Evolutionary conservation across 139 green algal genomes (phyloP).

Genomic region (Ettlia oleoabundans): DNA sequence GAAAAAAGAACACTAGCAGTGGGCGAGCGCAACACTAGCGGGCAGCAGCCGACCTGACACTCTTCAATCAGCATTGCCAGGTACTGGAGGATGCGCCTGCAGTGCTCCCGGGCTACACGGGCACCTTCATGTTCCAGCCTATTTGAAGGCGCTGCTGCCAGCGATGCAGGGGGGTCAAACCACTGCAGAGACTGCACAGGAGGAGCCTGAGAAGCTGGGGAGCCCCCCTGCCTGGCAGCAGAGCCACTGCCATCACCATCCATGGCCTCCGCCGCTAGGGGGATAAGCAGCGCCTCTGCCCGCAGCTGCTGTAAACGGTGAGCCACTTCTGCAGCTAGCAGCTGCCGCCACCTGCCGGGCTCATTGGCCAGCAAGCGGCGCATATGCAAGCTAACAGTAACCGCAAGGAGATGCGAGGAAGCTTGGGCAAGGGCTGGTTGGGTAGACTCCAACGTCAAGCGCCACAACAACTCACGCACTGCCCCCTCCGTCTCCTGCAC

Average conservation of each 20-base stretch:
- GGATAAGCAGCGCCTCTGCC: background rate
- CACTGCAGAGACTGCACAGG: background rate
- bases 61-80: constrained; percentile 41
- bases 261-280: background rate
- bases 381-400: background rate
- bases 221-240: no score
- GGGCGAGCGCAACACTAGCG: background rate
- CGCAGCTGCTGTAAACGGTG: constrained; percentile 1
- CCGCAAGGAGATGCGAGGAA: background rate
- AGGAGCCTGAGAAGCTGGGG: background rate
- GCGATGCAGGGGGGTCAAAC: background rate
- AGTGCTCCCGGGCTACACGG: background rate
- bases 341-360: background rate
- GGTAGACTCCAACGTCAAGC: background rate
- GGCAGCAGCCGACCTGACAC: constrained; percentile 9
- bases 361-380: background rate
- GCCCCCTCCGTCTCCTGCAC: background rate
- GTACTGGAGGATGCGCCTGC: constrained; percentile 38
- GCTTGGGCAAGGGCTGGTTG: background rate
- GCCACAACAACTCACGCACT: constrained; percentile 1
- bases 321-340: background rate
- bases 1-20: no score
- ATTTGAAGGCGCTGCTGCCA: background rate
- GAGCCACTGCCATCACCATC: background rate
- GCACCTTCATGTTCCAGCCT: background rate